phyloP scores from a whole-genome alignment of 805 yeast species.

The Zygosaccharomyces pseudorouxii region DNA sequence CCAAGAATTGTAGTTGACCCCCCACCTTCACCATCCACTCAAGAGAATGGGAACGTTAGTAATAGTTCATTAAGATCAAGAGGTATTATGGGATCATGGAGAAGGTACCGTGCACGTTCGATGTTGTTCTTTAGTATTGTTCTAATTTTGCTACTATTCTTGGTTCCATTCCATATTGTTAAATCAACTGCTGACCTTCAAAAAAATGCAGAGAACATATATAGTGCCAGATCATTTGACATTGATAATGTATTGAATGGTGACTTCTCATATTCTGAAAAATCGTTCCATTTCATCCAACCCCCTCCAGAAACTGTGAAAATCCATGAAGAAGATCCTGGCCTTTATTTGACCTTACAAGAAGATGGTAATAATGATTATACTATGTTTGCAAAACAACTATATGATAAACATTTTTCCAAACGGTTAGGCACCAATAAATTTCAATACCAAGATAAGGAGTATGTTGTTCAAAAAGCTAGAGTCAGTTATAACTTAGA shows the following conservation, averaged over 20 bases:
- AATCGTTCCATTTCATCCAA: constrained; percentile 25
- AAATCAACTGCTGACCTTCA: background rate
- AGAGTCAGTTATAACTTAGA: constrained; percentile 44
- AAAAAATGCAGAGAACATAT: background rate
- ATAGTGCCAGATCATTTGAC: constrained; percentile 2
- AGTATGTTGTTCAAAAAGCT: constrained; percentile 39
- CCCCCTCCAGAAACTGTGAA: constrained; percentile 19
- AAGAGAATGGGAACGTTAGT: background rate
- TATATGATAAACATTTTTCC: constrained; percentile 25
- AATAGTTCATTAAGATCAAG: background rate
- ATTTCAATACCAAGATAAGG: constrained; percentile 41
- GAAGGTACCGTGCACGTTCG: background rate
- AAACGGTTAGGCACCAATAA: constrained; percentile 26
- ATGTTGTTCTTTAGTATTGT: background rate
- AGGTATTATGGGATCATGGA: background rate
- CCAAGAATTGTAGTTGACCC: background rate
- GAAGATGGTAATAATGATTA: constrained; percentile 13
- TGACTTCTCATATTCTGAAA: constrained; percentile 22
- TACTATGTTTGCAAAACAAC: constrained; percentile 31
- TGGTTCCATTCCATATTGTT: background rate
- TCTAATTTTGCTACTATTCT: background rate
- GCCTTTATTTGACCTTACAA: constrained; percentile 35
- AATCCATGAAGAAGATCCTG: constrained; percentile 41
- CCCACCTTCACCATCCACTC: background rate
- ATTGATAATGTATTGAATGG: constrained; percentile 22